Evolutionary conservation across 148 eudicot species (phyloP), one percentile per base, ranked within the genome.

Genomic region (Camellia lanceoleosa): DNA sequence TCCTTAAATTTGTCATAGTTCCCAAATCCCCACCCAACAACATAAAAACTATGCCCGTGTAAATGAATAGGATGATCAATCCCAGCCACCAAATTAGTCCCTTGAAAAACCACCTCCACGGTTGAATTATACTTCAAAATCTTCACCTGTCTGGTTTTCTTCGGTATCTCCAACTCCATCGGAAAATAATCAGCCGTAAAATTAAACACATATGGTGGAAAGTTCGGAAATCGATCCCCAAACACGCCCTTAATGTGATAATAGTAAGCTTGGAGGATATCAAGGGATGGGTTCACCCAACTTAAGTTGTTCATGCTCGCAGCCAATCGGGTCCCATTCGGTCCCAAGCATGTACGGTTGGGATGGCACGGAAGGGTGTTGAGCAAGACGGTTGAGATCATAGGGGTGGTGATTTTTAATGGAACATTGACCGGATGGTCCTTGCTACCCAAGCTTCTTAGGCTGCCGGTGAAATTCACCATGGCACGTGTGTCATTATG

Each of bases 21-120:
- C 7, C 89, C 87, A 9, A 82, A 74, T 9, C 89, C 89, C 54
- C 70, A 81, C 13, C 89, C 89, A 10, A 87, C 82, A 5, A 87
- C 77, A 13, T 77, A 84, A 46, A 82, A 84, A 70, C 76, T 82
- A 42, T 77, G 78, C 20, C 89, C 89, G 51, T 87, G 89, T 6
- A 87, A 73, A 71, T 87, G 89, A 87, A 87, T 82, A 0, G 89
- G 89, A 75, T 87, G 89, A 74, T 87, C 89, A 14, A 84, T n/a
- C 6, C 87, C 86, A 0, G 51, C 74, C 15, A 80, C 73, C 79
- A 80, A 18, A 19, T 74, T 85, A 5, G 89, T 87, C 12, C 82
- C 86, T 65, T 85, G 89, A 44, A 82, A 78, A 58, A 85, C 83
- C 12, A 87, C 2, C 80, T 87, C 89, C 44, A 87, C 86, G 23